Evolutionary conservation across 345 rosid genomes (phyloP), one percentile per base, ranked within the genome.

Genomic region (Rubroshorea leprosula): DNA sequence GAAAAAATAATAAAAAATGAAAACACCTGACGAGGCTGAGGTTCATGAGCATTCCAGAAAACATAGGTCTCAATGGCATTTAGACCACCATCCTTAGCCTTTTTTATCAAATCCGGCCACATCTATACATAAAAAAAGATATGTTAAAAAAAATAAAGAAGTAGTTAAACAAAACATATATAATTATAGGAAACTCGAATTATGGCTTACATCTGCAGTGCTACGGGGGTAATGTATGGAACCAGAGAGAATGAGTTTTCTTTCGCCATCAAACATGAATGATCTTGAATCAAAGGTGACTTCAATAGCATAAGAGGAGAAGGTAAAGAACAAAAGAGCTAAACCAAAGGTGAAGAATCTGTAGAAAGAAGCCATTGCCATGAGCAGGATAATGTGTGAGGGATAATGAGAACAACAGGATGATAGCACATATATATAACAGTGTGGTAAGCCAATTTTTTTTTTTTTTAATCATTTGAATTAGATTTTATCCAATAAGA

Each of bases 21-120:
- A 0, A 3, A 8, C 1, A 73, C 77, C 62, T 69, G 26, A 6
- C 81, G 79, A 24, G 68, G 80, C 17, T 54, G 47, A 13, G 83
- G 84, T 23, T 83, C 85, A 23, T 83, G 89, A 0, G 56, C 73
- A 13, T 80, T 70, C 85, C 85, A 83, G 12, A 83, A 83, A 0
- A 80, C 67, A 8, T 83, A 83, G 0, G 86, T 74, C 1, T 83
- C 89, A 35, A 83, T 73, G 0, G 75, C 71, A 70, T 78, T 76
- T 11, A 83, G 69, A 11, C 86, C 82, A n/a, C n/a, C n/a, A n/a
- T n/a, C n/a, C n/a, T n/a, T n/a, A n/a, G 78, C 70, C n/a, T n/a
- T 74, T 49, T 57, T 61, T 54, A 74, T 66, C 45, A 74, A 54
- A 9, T 27, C 51, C 39, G 74, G 78, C 78, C 78, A 74, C 78